These are phyloP conservation scores for Talinum fruticosum DNA, from an alignment of 148 eudicot genomes.

Conservation along the genomic window DNA sequence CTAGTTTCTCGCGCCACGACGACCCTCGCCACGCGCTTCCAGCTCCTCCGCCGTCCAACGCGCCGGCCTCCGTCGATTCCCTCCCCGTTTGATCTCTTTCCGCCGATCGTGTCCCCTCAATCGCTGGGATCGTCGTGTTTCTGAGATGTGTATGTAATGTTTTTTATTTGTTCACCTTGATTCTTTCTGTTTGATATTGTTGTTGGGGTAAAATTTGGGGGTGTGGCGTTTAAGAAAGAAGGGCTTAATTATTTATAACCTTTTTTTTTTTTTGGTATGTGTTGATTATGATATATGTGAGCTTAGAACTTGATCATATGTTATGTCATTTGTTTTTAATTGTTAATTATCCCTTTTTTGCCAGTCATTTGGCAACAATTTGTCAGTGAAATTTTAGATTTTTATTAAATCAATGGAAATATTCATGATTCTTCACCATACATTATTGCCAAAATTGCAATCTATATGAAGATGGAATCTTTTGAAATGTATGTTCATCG, in stretches of 20 bases:
- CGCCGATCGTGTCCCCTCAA: too few species aligned
- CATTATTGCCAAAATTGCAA: background rate
- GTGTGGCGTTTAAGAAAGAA: conserved; percentile 11
- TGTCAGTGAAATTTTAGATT: background rate
- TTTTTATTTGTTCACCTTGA: background rate
- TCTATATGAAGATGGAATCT: background rate
- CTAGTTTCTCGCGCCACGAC: conserved; percentile 37
- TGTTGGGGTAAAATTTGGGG: background rate
- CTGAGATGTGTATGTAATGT: conserved; percentile 14
- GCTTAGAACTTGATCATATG: background rate
- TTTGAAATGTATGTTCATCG: background rate
- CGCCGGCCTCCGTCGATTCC: conserved; percentile 37
- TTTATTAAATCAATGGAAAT: background rate
- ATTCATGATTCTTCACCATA: background rate
- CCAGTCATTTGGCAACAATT: conserved; percentile 3
- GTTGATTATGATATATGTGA: background rate
- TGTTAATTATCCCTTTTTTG: background rate
- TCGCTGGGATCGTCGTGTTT: background rate
- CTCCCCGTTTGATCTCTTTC: conserved; percentile 62
- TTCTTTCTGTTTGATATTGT: background rate
- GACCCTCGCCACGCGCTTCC: conserved; percentile 36
- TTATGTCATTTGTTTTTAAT: background rate
- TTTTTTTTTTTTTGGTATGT: background rate
- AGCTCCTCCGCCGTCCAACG: conserved; percentile 20
- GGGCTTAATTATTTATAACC: too few species aligned